Percentiles rank a stretch among this genome's conserved stretches.
Conservation (phyloP, 2,329 filamentous ascomycete genomes). For the Colletotrichum gloeosporioides region DNA sequence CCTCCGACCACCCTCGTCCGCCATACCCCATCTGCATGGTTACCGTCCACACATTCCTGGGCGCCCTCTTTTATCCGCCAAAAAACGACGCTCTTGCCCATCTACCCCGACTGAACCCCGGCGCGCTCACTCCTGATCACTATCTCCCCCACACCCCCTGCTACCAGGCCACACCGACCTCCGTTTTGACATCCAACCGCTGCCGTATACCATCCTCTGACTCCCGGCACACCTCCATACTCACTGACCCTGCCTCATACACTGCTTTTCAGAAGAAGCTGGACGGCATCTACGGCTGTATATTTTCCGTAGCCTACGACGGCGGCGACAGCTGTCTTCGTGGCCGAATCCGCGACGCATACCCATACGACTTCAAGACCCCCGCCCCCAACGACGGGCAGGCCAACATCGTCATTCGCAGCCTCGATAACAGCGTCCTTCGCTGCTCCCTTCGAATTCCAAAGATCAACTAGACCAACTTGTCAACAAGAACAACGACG, state of each 20-base stretch:
- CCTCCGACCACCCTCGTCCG: background rate
- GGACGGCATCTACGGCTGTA: background rate
- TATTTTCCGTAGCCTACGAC: constrained; percentile 3
- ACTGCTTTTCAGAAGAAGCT: background rate
- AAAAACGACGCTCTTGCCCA: background rate
- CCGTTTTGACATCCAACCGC: constrained; percentile 15
- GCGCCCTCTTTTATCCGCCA: constrained; percentile 10
- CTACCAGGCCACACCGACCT: constrained; percentile 17
- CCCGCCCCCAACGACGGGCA: background rate
- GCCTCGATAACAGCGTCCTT: background rate
- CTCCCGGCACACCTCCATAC: constrained; percentile 11
- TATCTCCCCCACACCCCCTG: background rate
- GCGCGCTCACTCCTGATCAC: constrained; percentile 1
- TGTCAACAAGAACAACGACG: background rate
- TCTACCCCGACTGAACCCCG: background rate
- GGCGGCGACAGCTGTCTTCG: constrained; percentile 20
- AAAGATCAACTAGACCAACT: background rate
- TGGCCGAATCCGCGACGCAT: constrained; percentile 17
- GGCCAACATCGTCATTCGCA: background rate
- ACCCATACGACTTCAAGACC: background rate
- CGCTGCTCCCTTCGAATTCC: constrained; percentile 8
- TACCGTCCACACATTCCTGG: background rate
- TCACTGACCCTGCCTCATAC: background rate
- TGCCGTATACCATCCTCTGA: constrained; percentile 7
- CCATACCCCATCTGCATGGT: constrained; percentile 6